Percentiles rank a stretch among this genome's conserved stretches.
Evolutionary conservation across 495 filamentous ascomycete genomes (phyloP).

Genomic region (Trichoderma virens): DNA sequence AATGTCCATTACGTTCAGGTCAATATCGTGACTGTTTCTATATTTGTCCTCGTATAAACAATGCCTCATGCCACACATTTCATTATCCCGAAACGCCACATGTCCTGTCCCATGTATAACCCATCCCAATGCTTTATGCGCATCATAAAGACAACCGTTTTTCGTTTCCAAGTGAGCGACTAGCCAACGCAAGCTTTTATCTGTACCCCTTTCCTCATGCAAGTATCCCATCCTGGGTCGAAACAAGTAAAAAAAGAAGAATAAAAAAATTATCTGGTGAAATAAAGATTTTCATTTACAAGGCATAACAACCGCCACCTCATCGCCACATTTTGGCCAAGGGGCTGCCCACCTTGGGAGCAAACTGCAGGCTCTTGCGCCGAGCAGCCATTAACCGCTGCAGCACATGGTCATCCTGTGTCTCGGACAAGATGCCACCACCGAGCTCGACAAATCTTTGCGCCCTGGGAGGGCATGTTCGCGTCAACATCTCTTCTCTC

Average conservation of each 20-base stretch:
- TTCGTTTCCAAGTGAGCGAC: background rate
- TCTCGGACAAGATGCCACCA: conserved; percentile 24
- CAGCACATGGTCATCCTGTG: conserved; percentile 46
- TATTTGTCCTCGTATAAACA: background rate
- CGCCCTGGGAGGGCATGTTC: conserved; percentile 66
- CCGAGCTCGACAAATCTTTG: conserved; percentile 38
- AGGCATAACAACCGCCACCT: background rate
- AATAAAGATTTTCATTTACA: background rate
- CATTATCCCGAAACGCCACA: background rate
- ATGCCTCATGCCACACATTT: background rate
- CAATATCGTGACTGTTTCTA: background rate
- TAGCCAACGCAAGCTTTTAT: background rate
- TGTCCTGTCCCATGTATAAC: background rate
- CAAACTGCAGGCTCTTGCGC: conserved; percentile 76
- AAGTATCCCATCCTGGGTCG: no score
- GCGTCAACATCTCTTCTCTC: conserved; percentile 51
- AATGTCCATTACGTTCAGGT: background rate
- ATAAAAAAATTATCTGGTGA: background rate
- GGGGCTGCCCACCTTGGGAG: conserved; percentile 71
- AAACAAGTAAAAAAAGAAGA: no score
- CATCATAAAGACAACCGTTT: background rate
- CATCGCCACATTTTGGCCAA: conserved; percentile 46
- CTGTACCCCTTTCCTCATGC: background rate
- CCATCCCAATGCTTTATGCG: background rate
- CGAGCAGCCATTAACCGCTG: conserved; percentile 64